Evolutionary conservation across 768 basidiomycete genomes (phyloP).

Genomic region (Lentinus tigrinus): DNA sequence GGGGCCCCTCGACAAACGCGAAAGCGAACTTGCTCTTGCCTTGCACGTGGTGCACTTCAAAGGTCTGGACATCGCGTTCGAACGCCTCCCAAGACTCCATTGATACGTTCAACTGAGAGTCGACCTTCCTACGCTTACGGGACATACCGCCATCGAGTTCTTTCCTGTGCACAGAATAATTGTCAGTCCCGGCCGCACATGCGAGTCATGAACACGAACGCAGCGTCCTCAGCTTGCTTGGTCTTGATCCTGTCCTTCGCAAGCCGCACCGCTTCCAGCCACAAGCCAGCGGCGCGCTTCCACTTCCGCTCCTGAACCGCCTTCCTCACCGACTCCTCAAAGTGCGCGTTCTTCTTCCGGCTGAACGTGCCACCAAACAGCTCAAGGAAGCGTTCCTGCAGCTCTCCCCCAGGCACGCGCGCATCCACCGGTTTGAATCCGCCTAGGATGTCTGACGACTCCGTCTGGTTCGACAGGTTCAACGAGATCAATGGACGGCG

Average conservation of each 20-base stretch:
- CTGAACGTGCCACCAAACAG: conserved; percentile 89
- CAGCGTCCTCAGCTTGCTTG: conserved; percentile 30
- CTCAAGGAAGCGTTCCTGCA: conserved; percentile 74
- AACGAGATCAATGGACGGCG: conserved; percentile 78
- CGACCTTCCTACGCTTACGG: conserved; percentile 70
- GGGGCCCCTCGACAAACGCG: conserved; percentile 91
- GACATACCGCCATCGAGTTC: conserved; percentile 45
- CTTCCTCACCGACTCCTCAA: conserved; percentile 77
- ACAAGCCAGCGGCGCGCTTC: conserved; percentile 79
- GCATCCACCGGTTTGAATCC: conserved; percentile 97
- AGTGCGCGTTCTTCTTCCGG: conserved; percentile 83
- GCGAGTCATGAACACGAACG: conserved; percentile 11
- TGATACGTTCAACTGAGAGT: conserved; percentile 42
- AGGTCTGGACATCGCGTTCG: conserved; percentile 66
- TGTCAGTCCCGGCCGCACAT: background rate
- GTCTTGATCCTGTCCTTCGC: conserved; percentile 62
- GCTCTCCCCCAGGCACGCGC: conserved; percentile 64
- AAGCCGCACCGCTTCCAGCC: conserved; percentile 73
- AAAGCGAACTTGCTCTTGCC: conserved; percentile 91
- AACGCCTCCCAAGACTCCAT: conserved; percentile 67
- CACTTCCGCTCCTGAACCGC: conserved; percentile 83
- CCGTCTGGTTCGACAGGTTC: conserved; percentile 95
- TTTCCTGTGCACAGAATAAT: conserved; percentile 14
- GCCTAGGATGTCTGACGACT: conserved; percentile 90
- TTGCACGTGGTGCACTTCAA: conserved; percentile 86